A percentile compares a stretch with the other conserved stretches of the same genome.
Conservation (phyloP, 2,329 filamentous ascomycete genomes). For the Diplodia seriata region DNA sequence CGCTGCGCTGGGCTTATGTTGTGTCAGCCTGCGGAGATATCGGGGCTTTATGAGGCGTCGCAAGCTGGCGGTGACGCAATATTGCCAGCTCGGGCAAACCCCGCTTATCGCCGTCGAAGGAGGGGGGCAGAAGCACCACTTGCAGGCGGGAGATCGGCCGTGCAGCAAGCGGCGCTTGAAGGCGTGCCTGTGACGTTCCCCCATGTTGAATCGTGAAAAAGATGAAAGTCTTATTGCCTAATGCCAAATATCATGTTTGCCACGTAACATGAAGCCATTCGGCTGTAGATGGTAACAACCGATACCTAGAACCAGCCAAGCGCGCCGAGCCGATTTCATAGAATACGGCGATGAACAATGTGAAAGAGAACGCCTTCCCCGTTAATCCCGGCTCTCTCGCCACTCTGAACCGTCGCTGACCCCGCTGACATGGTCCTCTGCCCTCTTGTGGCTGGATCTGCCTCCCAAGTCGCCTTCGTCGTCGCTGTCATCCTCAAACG, state of each 20-base stretch:
- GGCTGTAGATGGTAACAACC: neutral
- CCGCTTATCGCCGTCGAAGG: conserved; percentile 12
- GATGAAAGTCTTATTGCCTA: no score
- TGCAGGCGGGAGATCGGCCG: conserved; percentile 27
- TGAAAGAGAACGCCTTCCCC: neutral
- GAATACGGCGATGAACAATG: neutral
- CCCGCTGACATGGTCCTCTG: conserved; percentile 35
- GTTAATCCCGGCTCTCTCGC: conserved; percentile 41
- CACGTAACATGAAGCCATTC: neutral
- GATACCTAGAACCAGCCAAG: neutral
- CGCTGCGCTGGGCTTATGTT: neutral
- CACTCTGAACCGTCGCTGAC: conserved; percentile 49
- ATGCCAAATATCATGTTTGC: no score
- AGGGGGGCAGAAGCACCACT: conserved; percentile 7
- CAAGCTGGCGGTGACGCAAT: conserved; percentile 8
- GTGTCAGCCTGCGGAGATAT: neutral
- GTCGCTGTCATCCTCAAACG: conserved; percentile 55
- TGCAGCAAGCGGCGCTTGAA: conserved; percentile 15
- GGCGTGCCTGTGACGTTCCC: neutral
- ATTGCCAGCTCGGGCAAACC: conserved; percentile 4
- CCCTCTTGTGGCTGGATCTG: conserved; percentile 8
- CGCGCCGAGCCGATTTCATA: conserved; percentile 11
- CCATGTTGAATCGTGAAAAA: no score
- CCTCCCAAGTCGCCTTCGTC: conserved; percentile 45
- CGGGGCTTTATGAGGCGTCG: neutral